Evolutionary conservation across 345 rosid genomes (phyloP).

Genomic region (Hirschfeldia incana): DNA sequence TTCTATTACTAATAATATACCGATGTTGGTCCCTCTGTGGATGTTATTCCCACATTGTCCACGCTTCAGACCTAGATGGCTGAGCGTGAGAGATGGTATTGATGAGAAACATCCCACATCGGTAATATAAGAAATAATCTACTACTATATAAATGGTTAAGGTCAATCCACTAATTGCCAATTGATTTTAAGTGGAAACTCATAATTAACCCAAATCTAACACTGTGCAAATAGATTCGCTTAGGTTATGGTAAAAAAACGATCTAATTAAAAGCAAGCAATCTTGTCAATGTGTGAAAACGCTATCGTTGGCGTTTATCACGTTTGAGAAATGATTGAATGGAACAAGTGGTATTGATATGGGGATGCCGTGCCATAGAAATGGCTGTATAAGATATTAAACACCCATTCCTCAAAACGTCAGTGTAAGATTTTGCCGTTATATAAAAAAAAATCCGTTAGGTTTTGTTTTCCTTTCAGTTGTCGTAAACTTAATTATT

Average conservation of each 20-base stretch:
- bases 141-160: too few relatives aligned
- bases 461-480: slow-evolving; percentile 14
- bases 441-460: background rate
- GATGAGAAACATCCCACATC: too few relatives aligned
- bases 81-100: too few relatives aligned
- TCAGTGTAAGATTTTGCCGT: slow-evolving; percentile 34
- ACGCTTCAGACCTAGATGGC: too few relatives aligned
- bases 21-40: too few relatives aligned
- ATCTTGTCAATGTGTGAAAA: background rate
- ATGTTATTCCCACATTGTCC: too few relatives aligned
- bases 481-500: slow-evolving; percentile 13
- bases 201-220: too few relatives aligned
- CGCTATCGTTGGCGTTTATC: slow-evolving; percentile 17
- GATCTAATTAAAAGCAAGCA: background rate
- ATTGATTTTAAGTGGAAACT: too few relatives aligned
- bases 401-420: slow-evolving; percentile 33
- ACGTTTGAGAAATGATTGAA: slow-evolving; percentile 14
- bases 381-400: slow-evolving; percentile 7
- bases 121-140: too few relatives aligned
- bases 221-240: background rate
- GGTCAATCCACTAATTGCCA: too few relatives aligned
- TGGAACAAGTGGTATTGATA: slow-evolving; percentile 1
- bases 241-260: background rate
- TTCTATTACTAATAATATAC: too few relatives aligned
- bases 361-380: slow-evolving; percentile 33